phyloP scores from a whole-genome alignment of 306 rosid genomes.

The Quercus robur region DNA sequence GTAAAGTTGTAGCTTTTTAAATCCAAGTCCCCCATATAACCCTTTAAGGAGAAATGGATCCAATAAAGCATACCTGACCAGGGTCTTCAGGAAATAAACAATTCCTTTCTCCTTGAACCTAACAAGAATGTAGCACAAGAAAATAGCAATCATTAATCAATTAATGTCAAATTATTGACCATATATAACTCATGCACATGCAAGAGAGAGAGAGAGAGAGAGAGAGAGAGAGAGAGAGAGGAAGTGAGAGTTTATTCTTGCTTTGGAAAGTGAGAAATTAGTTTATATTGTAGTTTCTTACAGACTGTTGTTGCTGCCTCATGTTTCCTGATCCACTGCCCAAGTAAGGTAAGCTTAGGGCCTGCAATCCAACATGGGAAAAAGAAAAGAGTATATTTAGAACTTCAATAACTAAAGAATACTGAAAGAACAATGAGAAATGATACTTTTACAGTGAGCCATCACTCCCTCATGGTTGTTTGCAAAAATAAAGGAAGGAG shows the following conservation, averaged over 20 bases:
- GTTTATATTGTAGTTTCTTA: constrained; percentile 40
- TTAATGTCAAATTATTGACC: constrained; percentile 38
- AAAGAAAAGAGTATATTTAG: constrained; percentile 18
- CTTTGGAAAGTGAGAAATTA: constrained; percentile 43
- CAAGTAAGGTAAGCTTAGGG: constrained; percentile 92
- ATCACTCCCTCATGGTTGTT: constrained; percentile 42
- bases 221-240: not conserved
- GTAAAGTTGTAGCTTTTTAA: constrained; percentile 19
- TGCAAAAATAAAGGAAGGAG: constrained; percentile 24
- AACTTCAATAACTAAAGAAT: constrained; percentile 27
- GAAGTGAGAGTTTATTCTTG: constrained; percentile 15
- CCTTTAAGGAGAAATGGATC: constrained; percentile 39
- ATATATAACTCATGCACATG: constrained; percentile 21
- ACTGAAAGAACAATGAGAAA: constrained; percentile 31
- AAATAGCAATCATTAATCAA: constrained; percentile 39
- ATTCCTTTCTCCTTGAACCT: constrained; percentile 91
- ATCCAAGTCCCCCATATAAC: constrained; percentile 26
- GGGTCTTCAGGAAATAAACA: constrained; percentile 93
- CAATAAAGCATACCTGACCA: constrained; percentile 82
- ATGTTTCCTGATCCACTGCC: constrained; percentile 60
- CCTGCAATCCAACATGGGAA: constrained; percentile 52
- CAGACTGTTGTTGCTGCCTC: constrained; percentile 64
- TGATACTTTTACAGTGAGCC: constrained; percentile 49
- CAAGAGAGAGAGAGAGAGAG: constrained; percentile 26
- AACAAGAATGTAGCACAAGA: constrained; percentile 17